Percentiles rank a stretch among this genome's conserved stretches.
These are phyloP conservation scores for Hypoxylon rubiginosum DNA, from an alignment of 2,329 filamentous ascomycete species.

Conservation along the genomic window DNA sequence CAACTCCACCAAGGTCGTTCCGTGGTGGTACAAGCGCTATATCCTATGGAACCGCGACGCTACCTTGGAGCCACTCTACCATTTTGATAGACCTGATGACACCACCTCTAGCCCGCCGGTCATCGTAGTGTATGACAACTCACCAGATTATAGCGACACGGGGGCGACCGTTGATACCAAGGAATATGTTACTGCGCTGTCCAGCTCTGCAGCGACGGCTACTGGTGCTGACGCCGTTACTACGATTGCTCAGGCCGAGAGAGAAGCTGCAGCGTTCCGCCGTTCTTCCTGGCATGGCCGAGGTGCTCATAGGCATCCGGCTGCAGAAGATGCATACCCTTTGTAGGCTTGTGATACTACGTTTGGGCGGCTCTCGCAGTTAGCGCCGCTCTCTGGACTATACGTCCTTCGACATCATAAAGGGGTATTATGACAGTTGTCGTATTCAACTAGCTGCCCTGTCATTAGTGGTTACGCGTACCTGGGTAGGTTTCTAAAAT, in stretches of 20 bases:
- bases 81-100: conserved; percentile 22
- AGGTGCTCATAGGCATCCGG: conserved; percentile 22
- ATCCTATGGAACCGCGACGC: conserved; percentile 24
- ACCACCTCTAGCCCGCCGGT: neutral
- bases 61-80: conserved; percentile 32
- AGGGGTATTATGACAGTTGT: neutral
- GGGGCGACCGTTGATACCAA: conserved; percentile 23
- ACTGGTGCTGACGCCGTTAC: conserved; percentile 27
- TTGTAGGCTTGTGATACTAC: neutral
- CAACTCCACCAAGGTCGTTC: conserved; percentile 34
- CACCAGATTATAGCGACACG: conserved; percentile 12
- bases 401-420: neutral
- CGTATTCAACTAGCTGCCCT: neutral
- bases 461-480: neutral
- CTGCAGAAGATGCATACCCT: conserved; percentile 16
- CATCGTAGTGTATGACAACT: conserved; percentile 9
- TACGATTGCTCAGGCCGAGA: conserved; percentile 22
- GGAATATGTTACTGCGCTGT: conserved; percentile 6
- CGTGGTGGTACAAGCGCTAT: conserved; percentile 39
- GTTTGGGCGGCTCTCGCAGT: neutral
- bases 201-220: conserved; percentile 17
- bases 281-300: conserved; percentile 32
- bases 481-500: neutral
- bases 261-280: conserved; percentile 24
- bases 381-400: neutral